These are phyloP conservation scores for Hydnomerulius pinastri DNA, from an alignment of 768 basidiomycete genomes.

Conservation along the genomic window DNA sequence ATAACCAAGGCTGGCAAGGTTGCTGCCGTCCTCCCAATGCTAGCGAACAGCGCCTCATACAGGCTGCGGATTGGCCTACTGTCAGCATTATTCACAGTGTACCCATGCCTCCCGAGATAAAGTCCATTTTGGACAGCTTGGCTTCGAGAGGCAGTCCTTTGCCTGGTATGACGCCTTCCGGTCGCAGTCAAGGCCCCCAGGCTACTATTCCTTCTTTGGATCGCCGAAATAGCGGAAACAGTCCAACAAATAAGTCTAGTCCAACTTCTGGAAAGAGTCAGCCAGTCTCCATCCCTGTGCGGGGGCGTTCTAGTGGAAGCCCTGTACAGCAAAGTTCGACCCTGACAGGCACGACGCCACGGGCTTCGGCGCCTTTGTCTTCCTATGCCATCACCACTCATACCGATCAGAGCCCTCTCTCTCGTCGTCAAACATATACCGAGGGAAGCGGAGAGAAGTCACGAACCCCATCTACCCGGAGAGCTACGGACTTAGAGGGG, in stretches of 20 bases:
- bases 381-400: constrained; percentile 49
- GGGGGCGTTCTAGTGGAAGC: constrained; percentile 55
- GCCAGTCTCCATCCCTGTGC: constrained; percentile 39
- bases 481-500: constrained; percentile 56
- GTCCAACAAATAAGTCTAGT: constrained; percentile 22
- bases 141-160: constrained; percentile 40
- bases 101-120: constrained; percentile 72
- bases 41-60: constrained; percentile 62
- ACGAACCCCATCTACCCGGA: constrained; percentile 64
- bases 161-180: constrained; percentile 31
- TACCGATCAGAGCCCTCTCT: constrained; percentile 44
- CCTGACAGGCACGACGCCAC: constrained; percentile 31
- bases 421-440: constrained; percentile 51
- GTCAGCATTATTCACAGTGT: constrained; percentile 76
- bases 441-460: constrained; percentile 58
- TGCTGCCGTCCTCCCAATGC: constrained; percentile 78
- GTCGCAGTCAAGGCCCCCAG: constrained; percentile 34
- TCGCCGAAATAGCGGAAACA: constrained; percentile 48
- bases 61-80: constrained; percentile 76
- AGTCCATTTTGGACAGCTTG: constrained; percentile 61
- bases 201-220: constrained; percentile 36
- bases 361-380: constrained; percentile 31
- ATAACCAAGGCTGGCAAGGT: constrained; percentile 84
- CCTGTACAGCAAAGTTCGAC: constrained; percentile 37
- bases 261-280: constrained; percentile 43